Evolutionary conservation across 1,284 basidiomycete species (phyloP).

Genomic region (Blastosporella zonata): DNA sequence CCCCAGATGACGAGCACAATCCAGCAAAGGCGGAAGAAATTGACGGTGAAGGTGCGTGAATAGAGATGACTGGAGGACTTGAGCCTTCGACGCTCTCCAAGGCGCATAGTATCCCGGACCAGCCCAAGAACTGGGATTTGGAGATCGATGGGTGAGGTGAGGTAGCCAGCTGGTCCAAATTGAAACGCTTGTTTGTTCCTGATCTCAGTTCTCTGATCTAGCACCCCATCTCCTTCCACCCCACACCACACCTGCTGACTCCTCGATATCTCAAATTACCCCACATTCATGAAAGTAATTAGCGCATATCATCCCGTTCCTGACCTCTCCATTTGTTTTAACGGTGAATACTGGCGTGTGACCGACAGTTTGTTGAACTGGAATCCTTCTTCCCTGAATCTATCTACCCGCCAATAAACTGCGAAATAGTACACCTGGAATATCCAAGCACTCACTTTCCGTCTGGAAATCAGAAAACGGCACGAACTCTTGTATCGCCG

Average conservation of each 20-base stretch:
- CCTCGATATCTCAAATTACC: neutral
- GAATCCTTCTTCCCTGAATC: too few relatives aligned
- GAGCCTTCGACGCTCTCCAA: slow-evolving; percentile 25
- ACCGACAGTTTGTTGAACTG: too few relatives aligned
- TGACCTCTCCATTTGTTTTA: neutral
- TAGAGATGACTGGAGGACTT: slow-evolving; percentile 27
- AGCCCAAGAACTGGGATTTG: neutral
- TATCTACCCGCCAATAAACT: too few relatives aligned
- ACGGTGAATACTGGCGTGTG: too few relatives aligned
- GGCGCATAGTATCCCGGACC: slow-evolving; percentile 22
- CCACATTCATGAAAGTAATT: neutral
- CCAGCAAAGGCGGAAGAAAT: slow-evolving; percentile 54
- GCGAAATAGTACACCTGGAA: too few relatives aligned
- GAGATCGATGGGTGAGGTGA: neutral
- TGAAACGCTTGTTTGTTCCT: neutral
- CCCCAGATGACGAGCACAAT: slow-evolving; percentile 62
- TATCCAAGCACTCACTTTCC: too few relatives aligned
- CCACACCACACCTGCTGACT: neutral
- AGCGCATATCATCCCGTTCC: neutral
- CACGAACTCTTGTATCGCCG: neutral
- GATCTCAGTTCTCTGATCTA: neutral
- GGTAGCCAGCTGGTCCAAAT: neutral
- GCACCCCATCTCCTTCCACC: neutral
- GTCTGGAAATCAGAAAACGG: too few relatives aligned
- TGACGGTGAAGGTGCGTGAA: slow-evolving; percentile 36